These are phyloP conservation scores for Luffa acutangula DNA, from an alignment of 306 rosid species.

Conservation along the genomic window DNA sequence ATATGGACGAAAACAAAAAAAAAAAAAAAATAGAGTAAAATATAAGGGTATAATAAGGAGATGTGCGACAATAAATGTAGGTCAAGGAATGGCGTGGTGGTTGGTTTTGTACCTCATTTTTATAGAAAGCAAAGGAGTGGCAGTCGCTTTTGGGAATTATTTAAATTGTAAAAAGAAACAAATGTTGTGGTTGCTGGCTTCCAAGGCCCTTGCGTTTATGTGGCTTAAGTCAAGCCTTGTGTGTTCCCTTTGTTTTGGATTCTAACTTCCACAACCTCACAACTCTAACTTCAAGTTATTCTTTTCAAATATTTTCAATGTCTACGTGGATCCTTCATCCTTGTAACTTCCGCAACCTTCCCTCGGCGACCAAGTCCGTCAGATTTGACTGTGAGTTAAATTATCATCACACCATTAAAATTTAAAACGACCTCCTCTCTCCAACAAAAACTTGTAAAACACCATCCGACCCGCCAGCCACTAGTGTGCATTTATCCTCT, in stretches of 20 bases:
- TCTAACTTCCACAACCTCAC: background rate
- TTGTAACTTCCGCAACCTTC: background rate
- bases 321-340: background rate
- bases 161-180: background rate
- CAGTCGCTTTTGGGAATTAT: background rate
- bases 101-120: background rate
- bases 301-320: background rate
- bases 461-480: slow-evolving; percentile 54
- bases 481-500: slow-evolving; percentile 29
- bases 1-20: background rate
- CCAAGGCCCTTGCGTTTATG: background rate
- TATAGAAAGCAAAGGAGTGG: background rate
- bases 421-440: slow-evolving; percentile 11
- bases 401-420: background rate
- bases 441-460: slow-evolving; percentile 44
- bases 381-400: background rate
- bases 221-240: background rate
- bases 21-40: too few species aligned
- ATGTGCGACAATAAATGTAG: background rate
- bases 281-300: background rate
- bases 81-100: background rate
- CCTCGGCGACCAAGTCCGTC: background rate
- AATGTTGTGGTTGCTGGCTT: background rate
- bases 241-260: background rate
- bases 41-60: too few species aligned